phyloP scores from a whole-genome alignment of 441 rosid genomes.

The Populus hybrid region DNA sequence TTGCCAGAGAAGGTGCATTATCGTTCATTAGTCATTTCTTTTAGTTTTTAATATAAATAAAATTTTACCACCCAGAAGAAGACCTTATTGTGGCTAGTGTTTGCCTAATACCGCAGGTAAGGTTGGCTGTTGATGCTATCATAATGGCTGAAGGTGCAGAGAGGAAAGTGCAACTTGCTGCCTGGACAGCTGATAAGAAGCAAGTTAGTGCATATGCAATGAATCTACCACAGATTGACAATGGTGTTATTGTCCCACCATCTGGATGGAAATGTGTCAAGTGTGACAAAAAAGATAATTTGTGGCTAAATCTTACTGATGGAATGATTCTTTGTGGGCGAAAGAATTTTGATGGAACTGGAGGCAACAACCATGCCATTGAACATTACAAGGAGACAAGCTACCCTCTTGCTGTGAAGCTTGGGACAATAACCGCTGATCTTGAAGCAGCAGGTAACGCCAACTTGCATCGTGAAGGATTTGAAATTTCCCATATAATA shows the following conservation, averaged over 20 bases:
- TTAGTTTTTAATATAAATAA: not conserved
- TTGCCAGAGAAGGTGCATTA: slow-evolving; percentile 87
- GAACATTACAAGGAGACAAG: slow-evolving; percentile 83
- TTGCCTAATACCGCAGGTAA: slow-evolving; percentile 47
- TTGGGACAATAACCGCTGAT: slow-evolving; percentile 93
- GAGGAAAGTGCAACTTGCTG: slow-evolving; percentile 76
- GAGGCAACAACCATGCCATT: slow-evolving; percentile 94
- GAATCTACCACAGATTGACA: slow-evolving; percentile 69
- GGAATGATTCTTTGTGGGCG: slow-evolving; percentile 96
- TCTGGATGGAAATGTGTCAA: slow-evolving; percentile 91
- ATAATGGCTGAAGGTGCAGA: slow-evolving; percentile 86
- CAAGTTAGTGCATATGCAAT: slow-evolving; percentile 68
- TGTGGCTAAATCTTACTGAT: slow-evolving; percentile 96
- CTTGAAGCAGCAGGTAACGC: slow-evolving; percentile 93
- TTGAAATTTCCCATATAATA: not conserved
- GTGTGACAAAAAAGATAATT: slow-evolving; percentile 89
- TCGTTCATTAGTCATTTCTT: not conserved
- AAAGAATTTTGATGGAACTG: slow-evolving; percentile 95
- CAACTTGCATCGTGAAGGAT: slow-evolving; percentile 20
- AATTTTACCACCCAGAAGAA: not conserved
- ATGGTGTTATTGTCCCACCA: slow-evolving; percentile 78
- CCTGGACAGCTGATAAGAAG: slow-evolving; percentile 95
- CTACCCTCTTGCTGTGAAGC: slow-evolving; percentile 93
- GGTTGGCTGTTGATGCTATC: slow-evolving; percentile 83
- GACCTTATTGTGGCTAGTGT: not conserved